Evolutionary conservation across 306 rosid species (phyloP), one percentile per base, ranked within the genome.

Genomic region (Cyamopsis tetragonoloba): DNA sequence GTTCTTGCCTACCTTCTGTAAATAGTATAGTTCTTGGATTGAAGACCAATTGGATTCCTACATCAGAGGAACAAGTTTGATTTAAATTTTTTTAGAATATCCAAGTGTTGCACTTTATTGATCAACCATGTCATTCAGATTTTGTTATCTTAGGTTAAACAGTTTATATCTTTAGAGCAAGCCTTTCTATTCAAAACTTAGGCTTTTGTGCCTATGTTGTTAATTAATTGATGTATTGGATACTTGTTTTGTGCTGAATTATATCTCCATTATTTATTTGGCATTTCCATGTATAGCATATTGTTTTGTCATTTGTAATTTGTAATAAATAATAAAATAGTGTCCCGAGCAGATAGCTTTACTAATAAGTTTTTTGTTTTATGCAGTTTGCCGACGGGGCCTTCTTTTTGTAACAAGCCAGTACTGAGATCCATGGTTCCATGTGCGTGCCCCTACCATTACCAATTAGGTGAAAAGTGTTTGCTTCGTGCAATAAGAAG

Each of bases 311-410:
- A 23, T 74, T 54, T 62, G 50, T 53, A 12, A 53, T 26, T n/a
- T n/a, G n/a, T n/a, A n/a, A n/a, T n/a, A n/a, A n/a, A n/a, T n/a
- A n/a, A n/a, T n/a, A n/a, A 19, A 18, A 26, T 59, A 51, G 17
- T 42, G 3, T 71, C 30, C 65, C 2, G 32, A 60, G 53, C 43
- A 42, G 47, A 53, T 32, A 61, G 7, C n/a, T 50, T 75, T 60
- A 64, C 67, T 83, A 24, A 79, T 42, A 62, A 64, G 18, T 3
- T 50, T 77, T 70, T 68, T 75, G 38, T 68, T 56, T 11, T 61
- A 14, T 73, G 69, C 79, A 83, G 85, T 71, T 70, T 81, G 41
- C 76, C 78, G 3, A 73, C 79, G 14, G 88, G 88, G 32, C 85
- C 83, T 48, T 74, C 69, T 23, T 68, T 30, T 20, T 83, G 85